Base-by-base conservation (phyloP, 345 rosid genomes). In the Carallia pectinifolia region DNA sequence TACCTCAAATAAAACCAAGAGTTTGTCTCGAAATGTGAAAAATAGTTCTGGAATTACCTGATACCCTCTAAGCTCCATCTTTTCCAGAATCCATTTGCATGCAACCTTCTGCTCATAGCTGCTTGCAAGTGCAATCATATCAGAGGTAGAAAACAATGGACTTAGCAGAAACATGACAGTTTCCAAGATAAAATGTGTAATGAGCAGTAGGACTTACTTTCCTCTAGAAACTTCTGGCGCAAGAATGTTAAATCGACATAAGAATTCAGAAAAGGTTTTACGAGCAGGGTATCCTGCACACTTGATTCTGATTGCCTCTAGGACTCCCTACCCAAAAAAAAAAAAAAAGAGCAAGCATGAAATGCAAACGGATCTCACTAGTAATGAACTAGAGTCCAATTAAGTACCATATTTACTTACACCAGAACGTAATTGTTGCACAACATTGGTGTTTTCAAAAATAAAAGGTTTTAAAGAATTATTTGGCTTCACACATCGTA, bases 401-500 rank as follows among this genome's bases (percentile, higher is more conserved):
- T 31, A 34, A 47, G 53, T 61, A 39, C 68, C 44, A 71, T 33
- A 52, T 64, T 68, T 71, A 77, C 97, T 88, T 73, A 89, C 98
- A 76, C 97, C 95, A 70, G 93, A 94, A 39, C 96, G 95, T 74
- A 94, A 75, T 48, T 94, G 97, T 76, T 88, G 98, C 85, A 87
- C 71, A 74, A 91, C 88, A 81, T 77, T 84, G 39, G 56, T 38
- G 65, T 81, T 91, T 59, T 91, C 85, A 78, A 89, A 90, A 77
- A 87, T 56, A 53, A 70, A 73, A 78, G 98, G 93, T 74, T 83
- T 79, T 68, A 90, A 72, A 17, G 73, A 74, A 78, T 74, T 81
- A 70, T 94, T 94, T 70, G 97, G 97, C 87, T 91, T 91, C 67
- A 94, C 87, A 75, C 98, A 94, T 87, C 98, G 84, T 64, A 94